Conservation (phyloP, 306 rosid species). For the Acacia melanoxylon region DNA sequence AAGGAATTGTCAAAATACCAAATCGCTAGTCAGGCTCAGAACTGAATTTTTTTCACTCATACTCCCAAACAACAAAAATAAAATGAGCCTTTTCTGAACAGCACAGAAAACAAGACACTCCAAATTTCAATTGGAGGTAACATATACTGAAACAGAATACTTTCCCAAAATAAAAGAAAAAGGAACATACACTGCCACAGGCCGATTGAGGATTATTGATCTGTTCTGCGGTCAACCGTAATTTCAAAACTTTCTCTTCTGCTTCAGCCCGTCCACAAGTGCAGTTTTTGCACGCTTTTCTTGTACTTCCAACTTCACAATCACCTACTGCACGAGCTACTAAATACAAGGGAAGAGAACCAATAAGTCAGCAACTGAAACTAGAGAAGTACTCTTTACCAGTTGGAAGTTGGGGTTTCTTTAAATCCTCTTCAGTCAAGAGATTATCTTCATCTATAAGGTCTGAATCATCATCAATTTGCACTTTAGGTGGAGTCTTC, state of each 20-base stretch:
- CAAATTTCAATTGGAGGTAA: not conserved
- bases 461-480: constrained; percentile 76
- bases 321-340: constrained; percentile 56
- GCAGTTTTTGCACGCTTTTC: constrained; percentile 97
- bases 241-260: constrained; percentile 79
- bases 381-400: constrained; percentile 50
- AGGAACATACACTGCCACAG: constrained; percentile 77
- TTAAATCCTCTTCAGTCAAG: constrained; percentile 82
- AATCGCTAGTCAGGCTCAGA: not conserved
- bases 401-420: constrained; percentile 64
- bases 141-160: constrained; percentile 7
- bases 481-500: constrained; percentile 60
- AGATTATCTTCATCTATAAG: constrained; percentile 92
- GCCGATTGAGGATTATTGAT: constrained; percentile 82
- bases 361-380: not conserved
- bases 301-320: constrained; percentile 82
- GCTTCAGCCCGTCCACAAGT: constrained; percentile 89
- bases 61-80: not conserved
- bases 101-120: not conserved
- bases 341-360: too few species aligned
- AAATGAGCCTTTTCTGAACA: not conserved
- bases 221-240: constrained; percentile 72
- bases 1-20: not conserved
- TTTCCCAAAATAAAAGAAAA: not conserved
- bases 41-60: not conserved